Conservation (phyloP, 768 basidiomycete species). For the Boletellus ananas region DNA sequence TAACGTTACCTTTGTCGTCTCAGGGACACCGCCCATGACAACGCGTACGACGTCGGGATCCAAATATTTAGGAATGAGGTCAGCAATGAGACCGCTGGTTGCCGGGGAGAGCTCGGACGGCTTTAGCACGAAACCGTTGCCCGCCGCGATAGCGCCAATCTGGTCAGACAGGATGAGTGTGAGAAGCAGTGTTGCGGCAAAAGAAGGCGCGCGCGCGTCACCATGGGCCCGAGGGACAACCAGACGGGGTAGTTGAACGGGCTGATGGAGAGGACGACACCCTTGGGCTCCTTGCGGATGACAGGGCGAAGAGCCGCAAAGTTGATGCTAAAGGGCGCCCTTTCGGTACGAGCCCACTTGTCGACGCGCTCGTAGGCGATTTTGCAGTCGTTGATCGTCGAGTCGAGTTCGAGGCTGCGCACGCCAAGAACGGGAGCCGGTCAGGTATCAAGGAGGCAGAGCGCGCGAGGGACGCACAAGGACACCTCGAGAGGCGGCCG, state of each 20-base stretch:
- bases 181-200: neutral
- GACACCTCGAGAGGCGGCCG: slow-evolving; percentile 57
- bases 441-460: neutral
- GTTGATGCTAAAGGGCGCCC: slow-evolving; percentile 50
- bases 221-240: slow-evolving; percentile 55
- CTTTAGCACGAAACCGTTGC: slow-evolving; percentile 68
- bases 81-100: slow-evolving; percentile 53
- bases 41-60: slow-evolving; percentile 63
- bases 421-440: neutral
- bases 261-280: slow-evolving; percentile 62
- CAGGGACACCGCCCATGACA: slow-evolving; percentile 63
- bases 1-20: slow-evolving; percentile 50
- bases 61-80: slow-evolving; percentile 72
- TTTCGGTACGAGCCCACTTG: slow-evolving; percentile 70
- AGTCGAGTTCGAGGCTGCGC: slow-evolving; percentile 57
- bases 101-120: slow-evolving; percentile 69
- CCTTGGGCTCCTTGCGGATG: slow-evolving; percentile 74
- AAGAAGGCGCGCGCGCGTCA: slow-evolving; percentile 30
- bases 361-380: slow-evolving; percentile 59
- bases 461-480: slow-evolving; percentile 39
- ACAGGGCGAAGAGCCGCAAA: slow-evolving; percentile 59
- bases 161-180: slow-evolving; percentile 18
- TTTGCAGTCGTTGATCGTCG: slow-evolving; percentile 52
- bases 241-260: slow-evolving; percentile 78
- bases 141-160: slow-evolving; percentile 75